Percentiles rank a stretch among this genome's conserved stretches.
These are phyloP conservation scores for Sporothrix curviconia DNA, from an alignment of 2,329 filamentous ascomycete genomes.

Conservation along the genomic window DNA sequence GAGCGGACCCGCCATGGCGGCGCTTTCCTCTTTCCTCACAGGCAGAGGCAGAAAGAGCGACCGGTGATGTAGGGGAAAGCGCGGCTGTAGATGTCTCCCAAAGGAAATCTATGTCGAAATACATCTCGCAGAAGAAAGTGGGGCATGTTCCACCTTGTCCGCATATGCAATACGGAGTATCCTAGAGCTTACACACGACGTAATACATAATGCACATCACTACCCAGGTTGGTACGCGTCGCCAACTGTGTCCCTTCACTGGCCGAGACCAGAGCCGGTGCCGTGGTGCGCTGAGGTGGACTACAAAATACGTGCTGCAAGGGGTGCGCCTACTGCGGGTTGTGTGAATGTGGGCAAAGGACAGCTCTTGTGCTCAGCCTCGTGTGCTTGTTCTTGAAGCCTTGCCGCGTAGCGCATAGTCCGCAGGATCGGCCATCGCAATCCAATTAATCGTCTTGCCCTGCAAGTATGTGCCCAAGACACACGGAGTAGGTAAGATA, in stretches of 20 bases:
- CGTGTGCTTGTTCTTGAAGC: not conserved
- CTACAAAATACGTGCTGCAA: not conserved
- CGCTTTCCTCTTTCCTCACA: not conserved
- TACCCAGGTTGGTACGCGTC: no score
- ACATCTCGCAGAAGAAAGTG: not conserved
- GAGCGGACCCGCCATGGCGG: not conserved
- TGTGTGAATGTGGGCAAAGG: no score
- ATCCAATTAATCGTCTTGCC: not conserved
- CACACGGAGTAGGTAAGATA: no score
- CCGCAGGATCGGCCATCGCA: not conserved
- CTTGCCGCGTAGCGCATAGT: not conserved
- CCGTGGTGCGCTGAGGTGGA: not conserved
- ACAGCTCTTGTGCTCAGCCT: not conserved
- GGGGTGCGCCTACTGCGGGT: no score
- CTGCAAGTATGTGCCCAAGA: not conserved
- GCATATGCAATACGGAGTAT: no score
- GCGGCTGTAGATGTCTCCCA: constrained; percentile 4
- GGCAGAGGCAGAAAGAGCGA: not conserved
- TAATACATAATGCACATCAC: no score
- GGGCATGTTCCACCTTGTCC: not conserved
- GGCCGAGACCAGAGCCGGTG: no score
- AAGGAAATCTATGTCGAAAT: not conserved
- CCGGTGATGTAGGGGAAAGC: not conserved
- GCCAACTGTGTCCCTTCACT: no score
- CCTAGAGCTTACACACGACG: no score